phyloP scores from a whole-genome alignment of 1,284 basidiomycete genomes.

The Trametes polyzona region DNA sequence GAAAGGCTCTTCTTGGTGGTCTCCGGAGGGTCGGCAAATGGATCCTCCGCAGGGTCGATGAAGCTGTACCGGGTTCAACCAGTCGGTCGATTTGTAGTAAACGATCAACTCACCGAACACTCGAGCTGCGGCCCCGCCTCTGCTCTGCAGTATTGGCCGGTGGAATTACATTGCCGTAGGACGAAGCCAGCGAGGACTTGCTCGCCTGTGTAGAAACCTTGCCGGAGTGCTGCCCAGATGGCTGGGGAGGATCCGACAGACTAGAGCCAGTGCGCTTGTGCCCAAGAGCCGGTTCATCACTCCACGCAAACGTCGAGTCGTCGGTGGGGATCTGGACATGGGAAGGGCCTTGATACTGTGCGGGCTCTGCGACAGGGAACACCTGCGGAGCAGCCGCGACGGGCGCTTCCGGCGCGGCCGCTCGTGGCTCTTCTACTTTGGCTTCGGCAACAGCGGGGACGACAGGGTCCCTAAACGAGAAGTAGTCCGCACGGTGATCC shows the following conservation, averaged over 20 bases:
- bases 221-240: slow-evolving; percentile 14
- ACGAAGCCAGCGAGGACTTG: slow-evolving; percentile 35
- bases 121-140: slow-evolving; percentile 33
- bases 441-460: background rate
- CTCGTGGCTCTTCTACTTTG: background rate
- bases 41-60: slow-evolving; percentile 47
- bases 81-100: background rate
- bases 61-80: slow-evolving; percentile 31
- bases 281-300: slow-evolving; percentile 21
- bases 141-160: slow-evolving; percentile 16
- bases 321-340: slow-evolving; percentile 21
- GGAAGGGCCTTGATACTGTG: background rate
- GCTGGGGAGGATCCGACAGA: slow-evolving; percentile 11
- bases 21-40: slow-evolving; percentile 35
- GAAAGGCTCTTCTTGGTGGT: slow-evolving; percentile 21
- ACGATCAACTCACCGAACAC: slow-evolving; percentile 36
- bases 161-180: slow-evolving; percentile 34
- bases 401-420: background rate
- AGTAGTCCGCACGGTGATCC: slow-evolving; percentile 27
- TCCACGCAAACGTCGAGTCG: slow-evolving; percentile 26
- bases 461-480: slow-evolving; percentile 29
- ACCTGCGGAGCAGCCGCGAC: slow-evolving; percentile 5
- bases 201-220: slow-evolving; percentile 32
- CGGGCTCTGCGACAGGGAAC: slow-evolving; percentile 2
- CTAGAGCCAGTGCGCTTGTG: slow-evolving; percentile 21